phyloP scores from a whole-genome alignment of 331 rosid species.

The Rosa hybrid region DNA sequence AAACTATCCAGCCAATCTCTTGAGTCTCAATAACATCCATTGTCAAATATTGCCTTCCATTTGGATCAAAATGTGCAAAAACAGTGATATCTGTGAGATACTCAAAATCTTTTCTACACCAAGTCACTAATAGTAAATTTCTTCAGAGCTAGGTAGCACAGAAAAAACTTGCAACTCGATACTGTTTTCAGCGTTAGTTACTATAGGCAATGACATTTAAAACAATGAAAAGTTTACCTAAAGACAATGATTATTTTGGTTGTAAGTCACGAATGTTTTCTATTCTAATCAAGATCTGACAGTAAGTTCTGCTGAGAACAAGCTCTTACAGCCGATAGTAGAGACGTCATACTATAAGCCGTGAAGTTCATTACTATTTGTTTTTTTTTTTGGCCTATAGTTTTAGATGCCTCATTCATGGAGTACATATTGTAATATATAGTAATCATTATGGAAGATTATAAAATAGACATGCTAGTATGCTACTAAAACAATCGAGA shows the following conservation, averaged over 20 bases:
- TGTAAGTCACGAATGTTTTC: not conserved
- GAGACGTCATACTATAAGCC: not conserved
- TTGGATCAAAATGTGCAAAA: constrained; percentile 22
- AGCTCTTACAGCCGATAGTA: not conserved
- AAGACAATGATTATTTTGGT: not conserved
- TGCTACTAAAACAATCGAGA: too few relatives aligned
- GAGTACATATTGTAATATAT: too few relatives aligned
- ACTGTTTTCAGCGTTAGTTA: too few relatives aligned
- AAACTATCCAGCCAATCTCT: constrained; percentile 43
- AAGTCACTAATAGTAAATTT: not conserved
- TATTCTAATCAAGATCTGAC: not conserved
- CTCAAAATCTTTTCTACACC: not conserved
- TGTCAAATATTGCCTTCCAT: constrained; percentile 92
- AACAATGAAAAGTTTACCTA: not conserved
- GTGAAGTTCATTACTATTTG: too few relatives aligned
- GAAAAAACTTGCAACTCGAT: not conserved
- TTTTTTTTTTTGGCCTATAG: too few relatives aligned
- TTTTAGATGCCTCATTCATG: not conserved
- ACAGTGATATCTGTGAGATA: constrained; percentile 10
- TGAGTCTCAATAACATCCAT: constrained; percentile 62
- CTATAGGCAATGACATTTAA: too few relatives aligned
- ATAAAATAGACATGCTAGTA: too few relatives aligned
- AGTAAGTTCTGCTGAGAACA: not conserved
- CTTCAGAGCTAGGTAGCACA: not conserved
- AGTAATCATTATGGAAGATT: not conserved